A percentile compares a stretch with the other conserved stretches of the same genome.
These are phyloP conservation scores for Kuraishia ogatae DNA, from an alignment of 805 yeast species.

Conservation along the genomic window DNA sequence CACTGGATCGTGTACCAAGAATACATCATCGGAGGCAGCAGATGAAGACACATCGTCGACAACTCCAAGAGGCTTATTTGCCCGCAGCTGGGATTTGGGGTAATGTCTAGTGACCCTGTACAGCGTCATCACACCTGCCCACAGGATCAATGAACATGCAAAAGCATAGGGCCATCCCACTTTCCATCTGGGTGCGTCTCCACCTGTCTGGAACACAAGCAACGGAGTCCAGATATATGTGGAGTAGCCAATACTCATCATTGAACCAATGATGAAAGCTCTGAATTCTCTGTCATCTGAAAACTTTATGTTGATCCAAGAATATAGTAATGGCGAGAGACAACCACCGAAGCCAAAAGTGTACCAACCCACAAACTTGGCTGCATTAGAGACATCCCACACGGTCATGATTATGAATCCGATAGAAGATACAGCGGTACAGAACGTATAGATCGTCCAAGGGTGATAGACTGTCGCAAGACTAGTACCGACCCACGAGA, in stretches of 20 bases:
- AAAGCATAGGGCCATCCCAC: slow-evolving; percentile 1
- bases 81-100: background rate
- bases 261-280: slow-evolving; percentile 1
- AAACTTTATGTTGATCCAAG: slow-evolving; percentile 1
- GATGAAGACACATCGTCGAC: background rate
- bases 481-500: background rate
- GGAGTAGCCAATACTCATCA: slow-evolving; percentile 2
- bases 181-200: slow-evolving; percentile 1
- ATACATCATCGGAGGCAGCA: background rate
- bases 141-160: background rate
- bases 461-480: slow-evolving; percentile 1
- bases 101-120: background rate
- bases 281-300: slow-evolving; percentile 1
- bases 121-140: background rate
- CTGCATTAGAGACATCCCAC: background rate
- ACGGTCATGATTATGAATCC: slow-evolving; percentile 1
- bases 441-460: background rate
- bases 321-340: background rate
- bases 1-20: background rate
- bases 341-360: slow-evolving; percentile 1
- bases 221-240: slow-evolving; percentile 2
- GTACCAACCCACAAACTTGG: slow-evolving; percentile 1
- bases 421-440: background rate
- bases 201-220: slow-evolving; percentile 1
- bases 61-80: background rate